Conservation (phyloP, 2,329 filamentous ascomycete species). For the Fusarium phyllophilum region DNA sequence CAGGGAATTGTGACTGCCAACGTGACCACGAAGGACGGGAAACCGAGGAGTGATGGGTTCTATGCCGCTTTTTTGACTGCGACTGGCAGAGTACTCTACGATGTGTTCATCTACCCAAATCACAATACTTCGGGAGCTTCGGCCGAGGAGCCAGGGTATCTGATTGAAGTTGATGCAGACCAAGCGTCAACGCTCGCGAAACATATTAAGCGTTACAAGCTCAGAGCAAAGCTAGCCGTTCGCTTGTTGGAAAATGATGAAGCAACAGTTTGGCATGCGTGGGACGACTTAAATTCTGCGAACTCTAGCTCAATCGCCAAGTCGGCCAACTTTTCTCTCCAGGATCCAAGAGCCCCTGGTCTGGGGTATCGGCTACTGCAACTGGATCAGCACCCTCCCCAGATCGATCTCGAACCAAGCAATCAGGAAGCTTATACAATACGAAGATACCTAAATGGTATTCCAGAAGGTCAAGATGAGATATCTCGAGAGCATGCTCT, state of each 20-base stretch:
- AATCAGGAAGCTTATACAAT: conserved; percentile 74
- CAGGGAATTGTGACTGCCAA: conserved; percentile 84
- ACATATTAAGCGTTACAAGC: conserved; percentile 86
- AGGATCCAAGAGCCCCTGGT: conserved; percentile 64
- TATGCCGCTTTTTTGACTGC: conserved; percentile 91
- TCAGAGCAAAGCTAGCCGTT: conserved; percentile 81
- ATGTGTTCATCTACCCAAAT: conserved; percentile 87
- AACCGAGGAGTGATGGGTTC: conserved; percentile 61
- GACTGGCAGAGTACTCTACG: conserved; percentile 83
- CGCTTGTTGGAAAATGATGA: conserved; percentile 73
- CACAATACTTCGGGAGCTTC: conserved; percentile 43
- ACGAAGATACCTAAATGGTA: conserved; percentile 80
- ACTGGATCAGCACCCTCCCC: conserved; percentile 44
- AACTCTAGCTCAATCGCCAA: conserved; percentile 36
- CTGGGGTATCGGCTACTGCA: conserved; percentile 64
- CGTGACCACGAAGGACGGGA: conserved; percentile 51
- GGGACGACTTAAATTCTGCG: conserved; percentile 64
- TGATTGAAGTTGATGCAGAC: conserved; percentile 83
- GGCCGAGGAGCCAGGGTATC: conserved; percentile 55
- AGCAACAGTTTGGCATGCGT: conserved; percentile 76
- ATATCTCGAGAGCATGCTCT: conserved; percentile 76
- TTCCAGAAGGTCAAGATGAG: conserved; percentile 87
- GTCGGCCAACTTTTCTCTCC: conserved; percentile 50
- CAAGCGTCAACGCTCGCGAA: conserved; percentile 71
- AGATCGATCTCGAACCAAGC: conserved; percentile 58